Evolutionary conservation across 139 green algal genomes (phyloP).

Genomic region (Micractinium conductrix): DNA sequence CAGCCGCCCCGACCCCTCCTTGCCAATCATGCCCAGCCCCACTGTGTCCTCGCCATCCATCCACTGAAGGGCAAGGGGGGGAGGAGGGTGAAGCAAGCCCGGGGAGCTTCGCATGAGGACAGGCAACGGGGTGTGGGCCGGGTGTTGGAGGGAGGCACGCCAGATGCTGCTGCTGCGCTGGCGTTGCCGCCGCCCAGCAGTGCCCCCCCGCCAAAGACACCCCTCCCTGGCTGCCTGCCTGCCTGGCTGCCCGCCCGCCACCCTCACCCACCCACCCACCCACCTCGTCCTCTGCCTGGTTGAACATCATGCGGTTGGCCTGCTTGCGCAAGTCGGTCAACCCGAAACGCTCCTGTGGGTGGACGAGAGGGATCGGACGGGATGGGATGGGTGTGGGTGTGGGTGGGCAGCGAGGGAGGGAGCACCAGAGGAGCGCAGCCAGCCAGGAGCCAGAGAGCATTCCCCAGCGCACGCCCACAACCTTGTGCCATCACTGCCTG

Average conservation of each 20-base stretch:
- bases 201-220: no score
- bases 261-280: no score
- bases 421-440: background rate
- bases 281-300: constrained; percentile 76
- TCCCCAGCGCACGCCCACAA: no score
- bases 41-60: constrained; percentile 90
- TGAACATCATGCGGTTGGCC: constrained; percentile 96
- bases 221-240: no score
- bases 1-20: constrained; percentile 80
- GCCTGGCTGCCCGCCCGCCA: no score
- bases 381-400: background rate
- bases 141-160: no score
- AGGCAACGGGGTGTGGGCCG: no score
- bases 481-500: no score
- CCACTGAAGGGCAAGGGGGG: constrained; percentile 54
- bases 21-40: constrained; percentile 89
- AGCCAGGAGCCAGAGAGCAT: background rate
- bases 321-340: constrained; percentile 90
- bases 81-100: background rate
- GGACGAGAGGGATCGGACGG: background rate
- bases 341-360: constrained; percentile 78
- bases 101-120: background rate
- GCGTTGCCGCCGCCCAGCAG: no score
- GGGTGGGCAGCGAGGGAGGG: no score
- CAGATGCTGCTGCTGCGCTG: no score